phyloP scores from a whole-genome alignment of 805 yeast species.

The Nakazawaea laoshanensis region DNA sequence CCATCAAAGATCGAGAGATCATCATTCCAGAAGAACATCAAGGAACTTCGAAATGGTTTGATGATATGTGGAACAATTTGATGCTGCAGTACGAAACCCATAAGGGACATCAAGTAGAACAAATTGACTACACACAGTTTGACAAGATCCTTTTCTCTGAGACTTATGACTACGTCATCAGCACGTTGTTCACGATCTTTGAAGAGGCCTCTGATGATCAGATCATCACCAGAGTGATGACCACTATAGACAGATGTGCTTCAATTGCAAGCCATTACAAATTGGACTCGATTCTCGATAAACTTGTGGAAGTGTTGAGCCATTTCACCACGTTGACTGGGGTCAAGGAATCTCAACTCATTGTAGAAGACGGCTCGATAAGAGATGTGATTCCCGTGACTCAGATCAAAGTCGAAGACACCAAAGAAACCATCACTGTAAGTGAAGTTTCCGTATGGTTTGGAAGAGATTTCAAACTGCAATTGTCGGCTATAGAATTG shows the following conservation, averaged over 20 bases:
- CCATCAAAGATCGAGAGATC: constrained; percentile 80
- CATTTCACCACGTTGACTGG: constrained; percentile 60
- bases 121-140: constrained; percentile 37
- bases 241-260: constrained; percentile 82
- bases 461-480: constrained; percentile 89
- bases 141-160: constrained; percentile 66
- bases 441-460: constrained; percentile 75
- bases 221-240: constrained; percentile 76
- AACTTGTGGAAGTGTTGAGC: constrained; percentile 56
- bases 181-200: constrained; percentile 70
- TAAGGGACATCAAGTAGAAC: constrained; percentile 9
- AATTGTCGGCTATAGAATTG: constrained; percentile 76
- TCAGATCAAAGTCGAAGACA: constrained; percentile 40
- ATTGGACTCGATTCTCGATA: constrained; percentile 50
- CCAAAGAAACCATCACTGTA: constrained; percentile 56
- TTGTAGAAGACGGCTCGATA: constrained; percentile 19
- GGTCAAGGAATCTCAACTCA: constrained; percentile 20
- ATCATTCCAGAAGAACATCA: constrained; percentile 98
- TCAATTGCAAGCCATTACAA: constrained; percentile 62
- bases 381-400: constrained; percentile 36
- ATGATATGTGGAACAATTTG: constrained; percentile 72
- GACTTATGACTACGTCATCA: constrained; percentile 55
- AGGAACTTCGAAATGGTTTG: constrained; percentile 88
- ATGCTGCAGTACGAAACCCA: constrained; percentile 37
- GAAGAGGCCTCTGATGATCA: constrained; percentile 88